A percentile compares a stretch with the other conserved stretches of the same genome.
phyloP scores from a whole-genome alignment of 1,139 yeast genomes.

The Pichia sp. region DNA sequence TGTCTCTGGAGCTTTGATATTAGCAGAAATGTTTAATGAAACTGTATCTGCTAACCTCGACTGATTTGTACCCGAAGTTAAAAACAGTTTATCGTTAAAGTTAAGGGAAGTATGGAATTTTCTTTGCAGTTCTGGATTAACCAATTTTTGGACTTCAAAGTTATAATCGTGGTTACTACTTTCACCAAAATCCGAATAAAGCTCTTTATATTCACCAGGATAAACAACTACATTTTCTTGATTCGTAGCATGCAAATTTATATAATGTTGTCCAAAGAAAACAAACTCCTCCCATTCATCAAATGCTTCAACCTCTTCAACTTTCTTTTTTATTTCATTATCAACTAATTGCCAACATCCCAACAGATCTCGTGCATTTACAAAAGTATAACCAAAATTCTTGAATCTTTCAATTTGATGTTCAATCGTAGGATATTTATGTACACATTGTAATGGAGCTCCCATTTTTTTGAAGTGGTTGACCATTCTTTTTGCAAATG shows the following conservation, averaged over 20 bases:
- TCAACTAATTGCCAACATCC: conserved; percentile 51
- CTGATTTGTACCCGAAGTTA: conserved; percentile 54
- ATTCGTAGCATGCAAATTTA: conserved; percentile 60
- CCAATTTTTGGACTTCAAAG: conserved; percentile 3
- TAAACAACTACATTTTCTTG: conserved; percentile 13
- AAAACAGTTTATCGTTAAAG: conserved; percentile 33
- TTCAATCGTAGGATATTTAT: conserved; percentile 45
- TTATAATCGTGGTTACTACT: background rate
- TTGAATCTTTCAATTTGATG: conserved; percentile 49
- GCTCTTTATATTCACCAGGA: background rate
- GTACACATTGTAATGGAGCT: conserved; percentile 66
- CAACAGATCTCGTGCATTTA: conserved; percentile 50
- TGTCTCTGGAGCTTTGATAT: conserved; percentile 4
- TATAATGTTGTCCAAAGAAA: conserved; percentile 70
- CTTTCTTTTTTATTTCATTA: conserved; percentile 35
- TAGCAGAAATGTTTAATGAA: conserved; percentile 14
- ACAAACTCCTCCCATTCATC: conserved; percentile 85
- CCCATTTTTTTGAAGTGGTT: conserved; percentile 61
- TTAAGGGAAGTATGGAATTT: conserved; percentile 28
- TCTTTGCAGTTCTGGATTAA: conserved; percentile 7
- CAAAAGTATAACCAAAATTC: conserved; percentile 40
- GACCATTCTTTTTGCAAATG: conserved; percentile 72
- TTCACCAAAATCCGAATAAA: conserved; percentile 1
- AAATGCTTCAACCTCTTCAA: conserved; percentile 56
- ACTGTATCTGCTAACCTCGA: conserved; percentile 33